A percentile compares a stretch with the other conserved stretches of the same genome.
Conservation (phyloP, 2,329 filamentous ascomycete species). For the Penicillium sp. region DNA sequence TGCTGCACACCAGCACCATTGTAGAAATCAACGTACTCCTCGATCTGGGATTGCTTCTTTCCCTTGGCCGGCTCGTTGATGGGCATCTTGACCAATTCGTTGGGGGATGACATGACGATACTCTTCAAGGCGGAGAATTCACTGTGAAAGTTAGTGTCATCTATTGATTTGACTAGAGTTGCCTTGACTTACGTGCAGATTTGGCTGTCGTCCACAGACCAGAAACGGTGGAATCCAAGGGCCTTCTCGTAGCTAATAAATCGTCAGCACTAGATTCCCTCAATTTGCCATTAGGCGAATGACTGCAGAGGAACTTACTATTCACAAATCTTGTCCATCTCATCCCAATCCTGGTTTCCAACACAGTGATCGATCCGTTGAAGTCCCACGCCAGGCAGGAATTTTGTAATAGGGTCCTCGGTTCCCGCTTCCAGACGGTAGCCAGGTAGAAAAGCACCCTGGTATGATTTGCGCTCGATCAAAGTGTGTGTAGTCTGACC, state of each 20-base stretch:
- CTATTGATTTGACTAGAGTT: neutral
- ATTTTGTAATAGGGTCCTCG: constrained; percentile 47
- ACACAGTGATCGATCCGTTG: constrained; percentile 92
- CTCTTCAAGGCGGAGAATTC: constrained; percentile 87
- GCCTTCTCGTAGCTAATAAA: constrained; percentile 73
- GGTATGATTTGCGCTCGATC: constrained; percentile 70
- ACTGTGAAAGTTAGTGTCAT: constrained; percentile 18
- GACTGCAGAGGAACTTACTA: constrained; percentile 49
- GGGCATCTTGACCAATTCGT: constrained; percentile 92
- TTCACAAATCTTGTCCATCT: constrained; percentile 69
- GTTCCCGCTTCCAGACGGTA: constrained; percentile 59
- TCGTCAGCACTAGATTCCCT: constrained; percentile 5
- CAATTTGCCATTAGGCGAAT: neutral
- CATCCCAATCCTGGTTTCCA: constrained; percentile 93
- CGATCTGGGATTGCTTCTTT: constrained; percentile 90
- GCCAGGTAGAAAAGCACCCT: constrained; percentile 78
- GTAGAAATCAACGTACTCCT: constrained; percentile 91
- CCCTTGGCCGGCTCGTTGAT: constrained; percentile 94
- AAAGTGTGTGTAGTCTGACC: constrained; percentile 95
- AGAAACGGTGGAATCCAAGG: constrained; percentile 94
- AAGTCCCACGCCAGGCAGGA: constrained; percentile 66
- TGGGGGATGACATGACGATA: constrained; percentile 85
- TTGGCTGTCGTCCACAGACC: constrained; percentile 90
- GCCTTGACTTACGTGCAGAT: constrained; percentile 64
- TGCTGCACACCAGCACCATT: constrained; percentile 88